Percentiles rank a stretch among this genome's conserved stretches.
Conservation (phyloP, 768 basidiomycete species). For the Rhizopogon roseolus region DNA sequence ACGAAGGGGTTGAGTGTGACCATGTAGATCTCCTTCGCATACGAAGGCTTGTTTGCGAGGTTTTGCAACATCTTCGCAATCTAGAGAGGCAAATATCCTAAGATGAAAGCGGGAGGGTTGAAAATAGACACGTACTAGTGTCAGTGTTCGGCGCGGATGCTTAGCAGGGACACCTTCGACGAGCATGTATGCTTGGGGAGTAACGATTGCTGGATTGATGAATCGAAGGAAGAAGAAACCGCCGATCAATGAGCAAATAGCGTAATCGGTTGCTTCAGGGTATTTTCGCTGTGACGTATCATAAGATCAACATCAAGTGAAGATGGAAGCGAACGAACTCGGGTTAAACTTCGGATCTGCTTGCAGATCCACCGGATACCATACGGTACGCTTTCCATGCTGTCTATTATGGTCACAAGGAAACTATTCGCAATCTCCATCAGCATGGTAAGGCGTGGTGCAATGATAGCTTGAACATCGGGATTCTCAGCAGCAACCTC, state of each 20-base stretch:
- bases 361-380: constrained; percentile 99
- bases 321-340: constrained; percentile 47
- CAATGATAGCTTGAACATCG: constrained; percentile 98
- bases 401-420: constrained; percentile 95
- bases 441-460: constrained; percentile 94
- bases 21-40: constrained; percentile 98
- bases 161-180: constrained; percentile 98
- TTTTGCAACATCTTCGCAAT: constrained; percentile 99
- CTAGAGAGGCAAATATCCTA: constrained; percentile 33
- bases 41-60: constrained; percentile 96
- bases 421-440: constrained; percentile 99
- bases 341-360: constrained; percentile 93
- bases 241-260: constrained; percentile 97
- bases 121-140: constrained; percentile 49
- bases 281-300: constrained; percentile 76
- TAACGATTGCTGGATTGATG: constrained; percentile 99
- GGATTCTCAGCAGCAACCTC: constrained; percentile 91
- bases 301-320: constrained; percentile 5
- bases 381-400: constrained; percentile 97
- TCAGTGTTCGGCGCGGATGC: constrained; percentile 93
- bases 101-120: background rate
- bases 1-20: constrained; percentile 98
- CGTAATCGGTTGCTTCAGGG: constrained; percentile 97
- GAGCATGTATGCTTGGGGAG: constrained; percentile 99
- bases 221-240: constrained; percentile 99